Base-by-base conservation (phyloP, 805 yeast genomes). In the Schwanniomyces sp. region DNA sequence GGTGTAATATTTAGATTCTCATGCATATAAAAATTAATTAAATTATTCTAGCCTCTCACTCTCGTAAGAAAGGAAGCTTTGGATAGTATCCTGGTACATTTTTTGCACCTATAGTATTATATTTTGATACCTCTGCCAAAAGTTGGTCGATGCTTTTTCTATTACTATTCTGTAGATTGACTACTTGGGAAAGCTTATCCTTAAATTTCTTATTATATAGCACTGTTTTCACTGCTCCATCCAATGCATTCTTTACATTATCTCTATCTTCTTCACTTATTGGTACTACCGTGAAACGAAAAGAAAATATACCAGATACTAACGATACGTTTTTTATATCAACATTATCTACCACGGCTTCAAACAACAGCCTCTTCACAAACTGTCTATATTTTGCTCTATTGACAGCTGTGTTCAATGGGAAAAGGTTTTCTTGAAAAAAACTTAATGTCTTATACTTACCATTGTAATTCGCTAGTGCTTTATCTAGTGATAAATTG, bases 1-100 rank as follows among this genome's bases (percentile, higher is more conserved):
- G 88, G 87, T 62, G 71, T 9, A 28, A 57, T n/a, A 57, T 66
- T 25, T 53, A 38, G 25, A 17, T 40, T n/a, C 9, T 37, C 32
- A 41, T 37, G 18, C 6, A 8, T 21, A 37, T 11, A 37, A 4
- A 21, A 21, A 3, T 21, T 21, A 21, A n/a, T 21, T 11, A 7
- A 18, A 37, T 37, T 9, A 9, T 34, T 18, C 7, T 25, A 32
- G 32, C 43, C n/a, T 12, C 17, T 28, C 28, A 18, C 36, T 45
- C 26, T 16, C 40, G 34, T 12, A 56, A 29, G 48, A 60, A 66
- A 4, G 71, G 71, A 14, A 62, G 44, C 43, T 62, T 63, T 5
- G 62, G 62, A 37, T 34, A 49, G 34, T 49, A 49, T 24, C 58
- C 56, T 1, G 57, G 58, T 1, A 59, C 47, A 18, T 47, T 43